These are phyloP conservation scores for Pseudovirgaria hyperparasitica DNA, from an alignment of 2,329 filamentous ascomycete genomes.

Conservation along the genomic window DNA sequence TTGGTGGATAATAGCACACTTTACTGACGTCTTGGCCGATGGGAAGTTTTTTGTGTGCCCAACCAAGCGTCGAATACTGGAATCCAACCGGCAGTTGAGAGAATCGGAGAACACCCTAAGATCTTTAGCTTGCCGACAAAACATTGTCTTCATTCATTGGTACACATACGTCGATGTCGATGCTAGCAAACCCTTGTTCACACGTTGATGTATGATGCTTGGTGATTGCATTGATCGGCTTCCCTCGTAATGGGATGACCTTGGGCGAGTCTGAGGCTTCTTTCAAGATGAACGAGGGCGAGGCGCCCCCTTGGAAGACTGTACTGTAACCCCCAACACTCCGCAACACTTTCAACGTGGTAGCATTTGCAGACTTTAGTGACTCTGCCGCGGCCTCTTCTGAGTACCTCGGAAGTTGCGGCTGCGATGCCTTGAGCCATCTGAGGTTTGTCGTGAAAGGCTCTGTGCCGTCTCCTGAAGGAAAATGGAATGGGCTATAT, in stretches of 20 bases:
- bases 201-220: conserved; percentile 66
- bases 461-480: conserved; percentile 21
- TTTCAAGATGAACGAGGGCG: conserved; percentile 72
- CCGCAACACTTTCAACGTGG: conserved; percentile 43
- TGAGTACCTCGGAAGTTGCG: conserved; percentile 47
- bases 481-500: conserved; percentile 63
- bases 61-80: conserved; percentile 61
- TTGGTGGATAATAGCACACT: conserved; percentile 63
- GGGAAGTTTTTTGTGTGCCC: conserved; percentile 59
- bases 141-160: not conserved
- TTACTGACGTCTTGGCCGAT: conserved; percentile 59
- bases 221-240: conserved; percentile 57
- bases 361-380: conserved; percentile 30
- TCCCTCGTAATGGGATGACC: conserved; percentile 59
- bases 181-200: conserved; percentile 71
- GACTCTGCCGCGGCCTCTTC: conserved; percentile 36
- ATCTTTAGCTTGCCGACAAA: conserved; percentile 6
- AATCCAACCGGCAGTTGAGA: conserved; percentile 56
- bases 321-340: conserved; percentile 68
- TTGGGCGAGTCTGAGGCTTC: conserved; percentile 65
- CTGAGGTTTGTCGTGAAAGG: conserved; percentile 47
- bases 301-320: conserved; percentile 69
- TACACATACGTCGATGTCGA: conserved; percentile 44
- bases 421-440: conserved; percentile 65
- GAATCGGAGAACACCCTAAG: conserved; percentile 56